phyloP scores from a whole-genome alignment of 441 rosid genomes.

The Populus hybrid region DNA sequence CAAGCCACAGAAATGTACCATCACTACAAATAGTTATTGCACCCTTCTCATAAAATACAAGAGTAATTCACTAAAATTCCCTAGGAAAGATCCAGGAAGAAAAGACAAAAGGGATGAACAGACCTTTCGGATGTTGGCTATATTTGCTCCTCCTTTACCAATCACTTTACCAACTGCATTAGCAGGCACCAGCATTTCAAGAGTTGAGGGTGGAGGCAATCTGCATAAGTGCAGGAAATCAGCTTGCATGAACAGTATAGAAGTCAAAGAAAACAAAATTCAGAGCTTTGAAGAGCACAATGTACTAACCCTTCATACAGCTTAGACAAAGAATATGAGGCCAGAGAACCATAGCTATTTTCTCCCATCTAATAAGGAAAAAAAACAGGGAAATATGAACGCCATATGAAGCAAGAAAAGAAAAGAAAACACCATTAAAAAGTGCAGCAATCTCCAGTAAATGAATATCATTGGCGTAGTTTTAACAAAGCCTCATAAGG shows the following conservation, averaged over 20 bases:
- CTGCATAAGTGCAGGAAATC: constrained; percentile 35
- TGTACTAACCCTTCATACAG: constrained; percentile 70
- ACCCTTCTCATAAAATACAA: neutral
- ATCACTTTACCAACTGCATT: constrained; percentile 82
- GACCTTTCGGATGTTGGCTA: constrained; percentile 87
- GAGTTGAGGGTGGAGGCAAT: constrained; percentile 49
- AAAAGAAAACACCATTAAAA: neutral
- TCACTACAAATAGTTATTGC: neutral
- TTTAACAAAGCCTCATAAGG: neutral
- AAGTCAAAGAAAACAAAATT: constrained; percentile 1
- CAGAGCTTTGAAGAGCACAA: constrained; percentile 4
- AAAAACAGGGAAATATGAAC: constrained; percentile 1
- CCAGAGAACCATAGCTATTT: constrained; percentile 57
- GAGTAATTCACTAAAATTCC: neutral
- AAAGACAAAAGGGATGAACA: constrained; percentile 14
- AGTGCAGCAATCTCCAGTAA: neutral
- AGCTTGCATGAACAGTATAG: constrained; percentile 8
- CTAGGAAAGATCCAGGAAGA: neutral
- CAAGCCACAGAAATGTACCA: neutral
- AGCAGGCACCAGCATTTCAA: constrained; percentile 81
- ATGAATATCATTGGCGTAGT: neutral
- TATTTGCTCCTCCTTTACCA: constrained; percentile 91
- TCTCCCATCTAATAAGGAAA: constrained; percentile 53
- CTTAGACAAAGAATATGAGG: constrained; percentile 74
- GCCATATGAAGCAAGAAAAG: neutral